These are phyloP conservation scores for Pseudomonodictys pantanalensis DNA, from an alignment of 495 filamentous ascomycete genomes.

Conservation along the genomic window DNA sequence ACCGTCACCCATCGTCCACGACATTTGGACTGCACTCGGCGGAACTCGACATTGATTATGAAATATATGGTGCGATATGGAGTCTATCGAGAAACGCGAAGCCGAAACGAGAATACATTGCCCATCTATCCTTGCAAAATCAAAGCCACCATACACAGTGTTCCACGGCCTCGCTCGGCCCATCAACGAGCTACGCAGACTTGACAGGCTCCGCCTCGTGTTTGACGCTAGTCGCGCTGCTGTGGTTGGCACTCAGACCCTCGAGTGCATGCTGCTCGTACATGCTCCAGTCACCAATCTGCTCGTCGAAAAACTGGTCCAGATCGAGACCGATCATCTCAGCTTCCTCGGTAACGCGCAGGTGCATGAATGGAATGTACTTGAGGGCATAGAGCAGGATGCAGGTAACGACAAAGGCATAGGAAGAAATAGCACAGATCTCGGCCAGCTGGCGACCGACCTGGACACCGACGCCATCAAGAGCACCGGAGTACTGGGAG, in stretches of 20 bases:
- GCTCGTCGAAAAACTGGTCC: constrained; percentile 59
- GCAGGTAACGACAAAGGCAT: constrained; percentile 55
- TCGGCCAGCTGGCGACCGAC: constrained; percentile 60
- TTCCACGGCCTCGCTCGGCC: background rate
- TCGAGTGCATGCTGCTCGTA: constrained; percentile 24
- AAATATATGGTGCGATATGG: too few species aligned
- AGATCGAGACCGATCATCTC: constrained; percentile 58
- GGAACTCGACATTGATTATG: too few species aligned
- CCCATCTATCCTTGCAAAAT: too few species aligned
- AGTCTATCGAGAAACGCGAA: too few species aligned
- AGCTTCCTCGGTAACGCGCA: constrained; percentile 55
- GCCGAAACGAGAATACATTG: too few species aligned
- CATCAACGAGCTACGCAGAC: constrained; percentile 2
- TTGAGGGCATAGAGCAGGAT: constrained; percentile 55
- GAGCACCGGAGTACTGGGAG: constrained; percentile 49
- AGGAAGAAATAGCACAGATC: constrained; percentile 54
- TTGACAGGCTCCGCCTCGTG: background rate
- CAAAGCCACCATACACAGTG: constrained; percentile 10
- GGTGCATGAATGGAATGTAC: constrained; percentile 57
- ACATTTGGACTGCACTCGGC: too few species aligned
- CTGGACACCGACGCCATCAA: constrained; percentile 59
- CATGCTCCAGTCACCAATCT: constrained; percentile 49
- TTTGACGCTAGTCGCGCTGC: constrained; percentile 17
- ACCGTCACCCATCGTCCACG: too few species aligned
- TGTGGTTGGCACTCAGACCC: constrained; percentile 12